Evolutionary conservation across 2,329 filamentous ascomycete genomes (phyloP).

Genomic region (Nemania sp.): DNA sequence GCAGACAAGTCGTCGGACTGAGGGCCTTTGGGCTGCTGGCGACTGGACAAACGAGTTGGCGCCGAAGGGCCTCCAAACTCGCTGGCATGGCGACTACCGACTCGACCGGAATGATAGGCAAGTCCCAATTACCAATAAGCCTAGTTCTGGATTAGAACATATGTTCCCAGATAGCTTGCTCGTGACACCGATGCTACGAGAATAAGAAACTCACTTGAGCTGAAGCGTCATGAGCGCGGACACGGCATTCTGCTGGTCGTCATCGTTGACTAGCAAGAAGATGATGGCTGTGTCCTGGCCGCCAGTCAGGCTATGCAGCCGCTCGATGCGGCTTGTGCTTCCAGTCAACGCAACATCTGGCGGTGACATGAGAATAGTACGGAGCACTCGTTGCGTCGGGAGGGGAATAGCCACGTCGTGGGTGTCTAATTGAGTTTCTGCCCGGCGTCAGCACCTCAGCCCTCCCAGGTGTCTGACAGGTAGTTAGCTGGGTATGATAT

Average conservation of each 20-base stretch:
- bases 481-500: neutral
- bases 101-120: conserved; percentile 51
- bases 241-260: conserved; percentile 37
- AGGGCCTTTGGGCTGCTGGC: conserved; percentile 15
- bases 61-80: conserved; percentile 46
- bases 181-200: neutral
- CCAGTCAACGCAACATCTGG: conserved; percentile 41
- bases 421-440: conserved; percentile 48
- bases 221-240: conserved; percentile 50
- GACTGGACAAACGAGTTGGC: conserved; percentile 34
- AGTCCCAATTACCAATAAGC: conserved; percentile 40
- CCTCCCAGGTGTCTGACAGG: neutral
- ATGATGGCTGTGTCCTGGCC: conserved; percentile 48
- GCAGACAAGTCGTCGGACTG: conserved; percentile 36
- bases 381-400: conserved; percentile 37
- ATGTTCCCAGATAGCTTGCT: neutral
- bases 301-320: conserved; percentile 48
- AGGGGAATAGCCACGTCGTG: conserved; percentile 53
- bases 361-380: conserved; percentile 48
- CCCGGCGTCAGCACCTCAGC: conserved; percentile 32
- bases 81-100: conserved; percentile 43
- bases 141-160: conserved; percentile 35
- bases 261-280: conserved; percentile 47
- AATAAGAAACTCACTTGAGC: conserved; percentile 44
- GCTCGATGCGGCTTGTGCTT: conserved; percentile 44